These are phyloP conservation scores for Sphagnum tenellum DNA, from an alignment of 225 moss, liverwort and hornwort genomes.

Conservation along the genomic window DNA sequence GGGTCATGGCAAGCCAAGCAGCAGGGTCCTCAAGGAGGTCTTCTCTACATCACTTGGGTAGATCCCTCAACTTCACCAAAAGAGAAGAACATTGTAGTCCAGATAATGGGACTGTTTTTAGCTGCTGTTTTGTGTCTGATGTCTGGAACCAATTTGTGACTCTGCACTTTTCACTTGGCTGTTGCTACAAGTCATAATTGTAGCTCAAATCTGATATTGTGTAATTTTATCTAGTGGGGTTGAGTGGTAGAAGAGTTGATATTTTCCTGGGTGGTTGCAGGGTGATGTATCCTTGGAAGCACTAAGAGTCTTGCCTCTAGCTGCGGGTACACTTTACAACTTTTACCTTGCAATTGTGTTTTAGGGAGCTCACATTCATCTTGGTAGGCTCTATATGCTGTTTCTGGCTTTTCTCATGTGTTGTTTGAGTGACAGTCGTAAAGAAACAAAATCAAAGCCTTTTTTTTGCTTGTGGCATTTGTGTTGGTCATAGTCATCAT, in stretches of 20 bases:
- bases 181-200: too few relatives aligned
- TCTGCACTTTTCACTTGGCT: too few relatives aligned
- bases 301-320: neutral
- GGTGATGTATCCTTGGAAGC: neutral
- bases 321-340: neutral
- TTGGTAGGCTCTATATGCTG: neutral
- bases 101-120: neutral
- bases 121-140: too few relatives aligned
- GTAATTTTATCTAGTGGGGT: too few relatives aligned
- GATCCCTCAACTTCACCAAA: neutral
- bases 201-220: too few relatives aligned
- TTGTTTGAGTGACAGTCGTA: too few relatives aligned
- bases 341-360: neutral
- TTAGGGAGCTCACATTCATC: neutral
- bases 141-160: too few relatives aligned
- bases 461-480: too few relatives aligned
- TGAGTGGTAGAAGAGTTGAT: too few relatives aligned
- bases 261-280: neutral
- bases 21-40: constrained; percentile 13
- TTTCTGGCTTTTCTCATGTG: too few relatives aligned
- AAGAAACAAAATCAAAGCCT: too few relatives aligned
- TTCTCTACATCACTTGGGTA: constrained; percentile 26
- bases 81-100: neutral
- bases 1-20: constrained; percentile 17
- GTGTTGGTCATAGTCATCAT: too few relatives aligned